phyloP scores from a whole-genome alignment of 345 rosid genomes.

The Microcos paniculata region DNA sequence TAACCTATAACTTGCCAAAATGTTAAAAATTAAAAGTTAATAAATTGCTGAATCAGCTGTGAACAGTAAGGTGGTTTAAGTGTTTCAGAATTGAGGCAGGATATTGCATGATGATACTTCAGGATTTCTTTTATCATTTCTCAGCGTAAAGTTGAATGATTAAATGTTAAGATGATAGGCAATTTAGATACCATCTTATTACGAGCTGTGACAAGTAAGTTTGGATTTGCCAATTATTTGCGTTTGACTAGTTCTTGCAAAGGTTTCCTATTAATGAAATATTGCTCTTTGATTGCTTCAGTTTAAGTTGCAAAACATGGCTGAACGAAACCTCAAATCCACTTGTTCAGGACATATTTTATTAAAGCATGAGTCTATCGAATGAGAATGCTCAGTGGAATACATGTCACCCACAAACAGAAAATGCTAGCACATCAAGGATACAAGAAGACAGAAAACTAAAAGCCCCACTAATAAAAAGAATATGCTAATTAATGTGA shows the following conservation, averaged over 20 bases:
- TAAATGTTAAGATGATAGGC: background rate
- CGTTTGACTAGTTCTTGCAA: background rate
- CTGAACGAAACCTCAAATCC: background rate
- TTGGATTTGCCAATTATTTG: background rate
- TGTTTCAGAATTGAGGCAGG: background rate
- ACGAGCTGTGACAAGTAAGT: background rate
- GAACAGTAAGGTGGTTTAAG: background rate
- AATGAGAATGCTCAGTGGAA: slow-evolving; percentile 14
- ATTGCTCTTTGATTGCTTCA: background rate
- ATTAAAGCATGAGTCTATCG: slow-evolving; percentile 8
- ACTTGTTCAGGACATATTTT: background rate
- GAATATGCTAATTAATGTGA: slow-evolving; percentile 10
- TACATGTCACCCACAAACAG: slow-evolving; percentile 6
- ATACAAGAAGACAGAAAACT: slow-evolving; percentile 7
- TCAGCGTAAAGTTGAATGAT: background rate
- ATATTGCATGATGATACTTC: background rate
- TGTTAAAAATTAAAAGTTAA: background rate
- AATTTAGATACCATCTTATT: background rate
- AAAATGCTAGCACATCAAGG: slow-evolving; percentile 17
- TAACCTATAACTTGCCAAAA: background rate
- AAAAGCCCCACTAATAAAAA: slow-evolving; percentile 18
- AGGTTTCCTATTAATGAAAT: background rate
- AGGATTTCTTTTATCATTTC: background rate
- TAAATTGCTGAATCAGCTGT: background rate
- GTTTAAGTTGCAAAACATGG: background rate